Percentiles rank a stretch among this genome's conserved stretches.
phyloP scores from a whole-genome alignment of 2,329 filamentous ascomycete species.

The Amesomyces nigricolor region DNA sequence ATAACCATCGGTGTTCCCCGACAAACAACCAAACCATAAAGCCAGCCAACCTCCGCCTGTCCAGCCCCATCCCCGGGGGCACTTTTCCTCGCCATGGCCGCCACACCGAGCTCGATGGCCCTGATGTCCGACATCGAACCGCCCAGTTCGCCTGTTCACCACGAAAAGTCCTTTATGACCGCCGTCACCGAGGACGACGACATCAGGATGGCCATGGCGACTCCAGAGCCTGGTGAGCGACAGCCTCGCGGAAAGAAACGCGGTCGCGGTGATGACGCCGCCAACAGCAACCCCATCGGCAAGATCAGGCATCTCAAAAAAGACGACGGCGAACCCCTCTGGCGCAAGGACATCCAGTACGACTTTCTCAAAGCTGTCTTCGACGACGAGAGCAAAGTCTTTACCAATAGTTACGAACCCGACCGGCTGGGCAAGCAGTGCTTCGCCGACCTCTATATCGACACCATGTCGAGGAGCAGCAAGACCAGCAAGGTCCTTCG shows the following conservation, averaged over 20 bases:
- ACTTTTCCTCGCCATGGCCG: slow-evolving; percentile 19
- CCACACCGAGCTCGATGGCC: slow-evolving; percentile 22
- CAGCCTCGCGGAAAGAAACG: slow-evolving; percentile 29
- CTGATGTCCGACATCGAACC: slow-evolving; percentile 42
- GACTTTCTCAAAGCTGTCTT: slow-evolving; percentile 79
- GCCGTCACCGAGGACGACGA: slow-evolving; percentile 44
- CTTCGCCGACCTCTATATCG: slow-evolving; percentile 96
- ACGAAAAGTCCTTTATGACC: slow-evolving; percentile 44
- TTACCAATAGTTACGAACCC: slow-evolving; percentile 83
- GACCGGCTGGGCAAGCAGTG: slow-evolving; percentile 56
- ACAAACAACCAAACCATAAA: neutral
- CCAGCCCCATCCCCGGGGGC: neutral
- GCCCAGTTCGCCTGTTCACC: slow-evolving; percentile 41
- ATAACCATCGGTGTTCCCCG: neutral
- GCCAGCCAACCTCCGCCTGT: neutral
- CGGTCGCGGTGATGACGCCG: slow-evolving; percentile 31
- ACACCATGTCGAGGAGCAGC: slow-evolving; percentile 96
- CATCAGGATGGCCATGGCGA: slow-evolving; percentile 36
- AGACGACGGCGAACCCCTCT: slow-evolving; percentile 79
- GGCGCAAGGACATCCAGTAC: slow-evolving; percentile 83
- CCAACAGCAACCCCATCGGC: slow-evolving; percentile 41
- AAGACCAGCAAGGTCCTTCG: slow-evolving; percentile 98
- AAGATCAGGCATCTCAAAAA: slow-evolving; percentile 86
- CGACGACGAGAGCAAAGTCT: slow-evolving; percentile 67
- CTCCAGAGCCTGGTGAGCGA: slow-evolving; percentile 36